Base-by-base conservation (phyloP, 2,329 filamentous ascomycete species). In the Onygenales sp. region DNA sequence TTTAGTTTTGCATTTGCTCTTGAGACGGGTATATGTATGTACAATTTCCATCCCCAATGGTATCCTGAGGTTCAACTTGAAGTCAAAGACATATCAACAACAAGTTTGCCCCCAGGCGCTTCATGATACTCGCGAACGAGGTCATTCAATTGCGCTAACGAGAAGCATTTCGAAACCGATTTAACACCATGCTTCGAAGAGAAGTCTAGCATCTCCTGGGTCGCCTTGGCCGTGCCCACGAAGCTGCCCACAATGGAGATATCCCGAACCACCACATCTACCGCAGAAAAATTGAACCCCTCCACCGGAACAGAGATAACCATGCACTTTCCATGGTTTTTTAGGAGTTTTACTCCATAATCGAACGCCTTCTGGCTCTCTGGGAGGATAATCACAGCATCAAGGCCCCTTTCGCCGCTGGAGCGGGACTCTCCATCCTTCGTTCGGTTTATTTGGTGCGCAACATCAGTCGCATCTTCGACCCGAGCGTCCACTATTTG, bases 281-380 rank as follows among this genome's bases (percentile, higher is more conserved):
- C 47, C 11, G 60, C 56, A 43, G 60, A 59, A 39, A 63, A 55
- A 31, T 47, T 50, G 52, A 59, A 61, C 6, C 58, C 60, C 36
- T 60, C 53, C 45, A 72, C 68, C 0, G 74, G 74, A 59, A 76
- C 77, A 0, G 72, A 75, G 1, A 77, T 73, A 0, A 75, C 60
- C 5, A 77, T 69, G 55, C 72, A 75, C n/a, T 61, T 71, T 0
- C 72, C 73, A 51, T 76, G 74, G 46, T 71, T 72, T 46, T 69
- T 69, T 17, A 77, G 57, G 5, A 77, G 60, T 3, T 59, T 59
- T 60, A 75, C 66, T 7, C 72, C 74, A 51, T 74, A 77, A 54
- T 77, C 73, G 57, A 77, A 77, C 0, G 70, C 74, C 8, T 61
- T 63, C 57, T 77, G 75, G 42, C 68, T 72, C 56, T 77, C 75